Base-by-base conservation (phyloP, 345 rosid species). In the Passiflora organensis region DNA sequence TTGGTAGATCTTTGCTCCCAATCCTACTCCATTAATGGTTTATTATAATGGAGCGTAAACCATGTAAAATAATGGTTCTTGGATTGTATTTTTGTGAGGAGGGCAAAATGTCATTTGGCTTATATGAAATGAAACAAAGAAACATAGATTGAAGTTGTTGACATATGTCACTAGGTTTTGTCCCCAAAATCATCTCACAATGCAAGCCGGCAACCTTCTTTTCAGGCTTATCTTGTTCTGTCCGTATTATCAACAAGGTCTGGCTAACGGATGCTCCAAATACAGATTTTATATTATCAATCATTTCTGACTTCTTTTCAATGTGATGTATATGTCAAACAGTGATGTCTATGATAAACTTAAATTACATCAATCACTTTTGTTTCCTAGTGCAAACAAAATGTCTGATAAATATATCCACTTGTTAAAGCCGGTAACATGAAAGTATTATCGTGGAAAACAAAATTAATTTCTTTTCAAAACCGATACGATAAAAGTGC, bases 341-440 rank as follows among this genome's bases (percentile, higher is more conserved):
- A 9, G 8, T 37, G 41, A 13, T 9, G 13, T 37, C 12, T 5
- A 5, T 36, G 18, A 9, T 6, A 11, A 56, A 44, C 51, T 37
- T 46, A 11, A 21, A 20, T 17, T 34, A n/a, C 14, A 6, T 37
- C 41, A 37, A 5, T 16, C 16, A 2, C 38, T 20, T 47, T 52
- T 13, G 12, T 37, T 37, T 1, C 13, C 13, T 37, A 37, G 0
- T 37, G 8, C 11, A 37, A 6, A 9, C 8, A 37, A 36, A 37
- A 9, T 13, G 0, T 37, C 38, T 19, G 59, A 63, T 55, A 69
- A 71, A n/a, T n/a, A n/a, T n/a, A n/a, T n/a, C n/a, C n/a, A n/a
- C n/a, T n/a, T n/a, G n/a, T n/a, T n/a, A n/a, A n/a, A n/a, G n/a
- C n/a, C n/a, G n/a, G n/a, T n/a, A n/a, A n/a, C n/a, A n/a, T n/a